Evolutionary conservation across 2,329 filamentous ascomycete genomes (phyloP).

Genomic region (Ceratocystis cacaofunesta): DNA sequence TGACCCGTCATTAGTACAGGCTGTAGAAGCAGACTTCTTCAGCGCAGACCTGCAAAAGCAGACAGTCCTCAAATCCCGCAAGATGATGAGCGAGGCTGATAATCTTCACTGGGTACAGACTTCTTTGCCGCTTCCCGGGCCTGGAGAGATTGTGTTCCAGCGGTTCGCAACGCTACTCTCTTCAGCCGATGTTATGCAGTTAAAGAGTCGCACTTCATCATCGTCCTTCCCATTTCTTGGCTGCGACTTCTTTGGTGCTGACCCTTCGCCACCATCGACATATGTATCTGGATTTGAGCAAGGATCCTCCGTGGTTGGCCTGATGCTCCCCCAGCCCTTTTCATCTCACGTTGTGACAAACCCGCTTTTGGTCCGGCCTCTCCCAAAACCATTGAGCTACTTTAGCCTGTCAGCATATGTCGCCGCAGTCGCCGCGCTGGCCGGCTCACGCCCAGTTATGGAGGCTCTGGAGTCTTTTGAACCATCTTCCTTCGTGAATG

Average conservation of each 20-base stretch:
- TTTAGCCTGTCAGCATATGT: conserved; percentile 14
- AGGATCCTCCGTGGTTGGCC: conserved; percentile 1
- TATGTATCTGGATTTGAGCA: not conserved
- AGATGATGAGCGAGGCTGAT: not conserved
- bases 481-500: not conserved
- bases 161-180: conserved; percentile 1
- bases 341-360: conserved; percentile 1
- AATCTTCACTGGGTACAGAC: conserved; percentile 1
- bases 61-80: not conserved
- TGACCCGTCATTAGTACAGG: conserved; percentile 22
- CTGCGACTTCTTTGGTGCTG: conserved; percentile 12
- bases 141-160: not conserved
- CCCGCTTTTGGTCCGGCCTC: not conserved
- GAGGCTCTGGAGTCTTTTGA: not conserved
- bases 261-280: not conserved
- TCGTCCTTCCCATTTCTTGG: not conserved
- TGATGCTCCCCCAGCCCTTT: conserved; percentile 6
- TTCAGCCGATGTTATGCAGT: not conserved
- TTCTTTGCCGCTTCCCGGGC: not conserved
- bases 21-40: not conserved
- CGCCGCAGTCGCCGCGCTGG: conserved; percentile 8
- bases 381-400: not conserved
- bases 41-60: not conserved
- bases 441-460: conserved; percentile 1
- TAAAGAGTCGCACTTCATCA: not conserved